Conservation (phyloP, 1,139 yeast species). For the Protomyces lactucae-debilis region DNA sequence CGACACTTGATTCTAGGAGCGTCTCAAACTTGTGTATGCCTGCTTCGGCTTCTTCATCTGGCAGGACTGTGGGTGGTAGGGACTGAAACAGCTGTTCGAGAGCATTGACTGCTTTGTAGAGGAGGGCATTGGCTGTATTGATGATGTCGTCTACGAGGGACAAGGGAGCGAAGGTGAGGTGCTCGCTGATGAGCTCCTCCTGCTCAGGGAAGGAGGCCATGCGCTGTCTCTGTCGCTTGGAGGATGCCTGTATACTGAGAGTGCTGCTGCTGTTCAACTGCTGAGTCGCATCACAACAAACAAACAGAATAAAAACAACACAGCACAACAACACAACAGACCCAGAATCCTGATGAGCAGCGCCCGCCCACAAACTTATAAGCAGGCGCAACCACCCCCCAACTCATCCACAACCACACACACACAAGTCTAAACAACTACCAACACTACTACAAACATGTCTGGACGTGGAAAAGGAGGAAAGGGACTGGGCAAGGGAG, state of each 20-base stretch:
- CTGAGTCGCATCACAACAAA: no score
- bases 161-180: conserved; percentile 81
- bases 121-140: conserved; percentile 77
- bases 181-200: conserved; percentile 61
- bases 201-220: conserved; percentile 10
- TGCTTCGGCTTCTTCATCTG: conserved; percentile 54
- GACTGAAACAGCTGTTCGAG: conserved; percentile 58
- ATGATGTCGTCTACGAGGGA: conserved; percentile 82
- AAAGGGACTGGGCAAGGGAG: conserved; percentile 92
- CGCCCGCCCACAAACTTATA: no score
- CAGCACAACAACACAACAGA: no score
- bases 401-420: neutral
- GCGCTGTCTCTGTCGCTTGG: no score
- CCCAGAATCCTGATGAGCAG: no score
- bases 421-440: neutral
- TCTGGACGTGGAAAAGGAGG: conserved; percentile 77
- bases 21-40: conserved; percentile 84
- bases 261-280: no score
- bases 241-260: no score
- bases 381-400: neutral
- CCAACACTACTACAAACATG: neutral
- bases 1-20: conserved; percentile 69
- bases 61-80: conserved; percentile 32
- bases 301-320: no score
- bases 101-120: conserved; percentile 78